Evolutionary conservation across 495 filamentous ascomycete species (phyloP), one percentile per base, ranked within the genome.

Genomic region (Schizothecium vesticola): DNA sequence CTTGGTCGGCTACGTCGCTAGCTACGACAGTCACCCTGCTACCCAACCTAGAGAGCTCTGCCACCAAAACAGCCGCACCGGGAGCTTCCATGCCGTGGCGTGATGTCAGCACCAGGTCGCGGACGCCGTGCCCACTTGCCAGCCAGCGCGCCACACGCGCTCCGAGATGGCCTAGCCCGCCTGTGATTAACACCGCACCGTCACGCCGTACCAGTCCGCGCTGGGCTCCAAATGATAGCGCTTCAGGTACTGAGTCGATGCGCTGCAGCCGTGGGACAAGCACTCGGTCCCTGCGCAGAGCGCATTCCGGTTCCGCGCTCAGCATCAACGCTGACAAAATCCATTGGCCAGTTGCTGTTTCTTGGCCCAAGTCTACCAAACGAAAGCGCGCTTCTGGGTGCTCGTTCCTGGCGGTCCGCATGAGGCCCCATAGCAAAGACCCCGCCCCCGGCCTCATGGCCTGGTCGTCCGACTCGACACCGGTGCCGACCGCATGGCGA

Each of bases 161-260:
- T 24, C 86, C 86, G n/a, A 89, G 76, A 1, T 84, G 83, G 16
- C 86, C 82, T 8, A 86, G 78, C 33, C 85, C 83, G 8, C 86
- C 84, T 36, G 81, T 77, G 8, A 88, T 67, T 16, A 88, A 67
- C 43, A 86, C 86, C 11, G 79, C 77, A 10, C 75, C 78, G 62
- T 81, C 72, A 2, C 67, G 12, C 21, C 71, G 69, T 13, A 73
- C 24, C 12, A 70, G 59, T 29, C 43, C 56, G 21, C 11, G 51
- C 43, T 57, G 24, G 26, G 19, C 33, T 31, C 8, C 12, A 61
- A 60, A 26, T n/a, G n/a, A n/a, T n/a, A n/a, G n/a, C n/a, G n/a
- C 2, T 6, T 3, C 29, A 19, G 67, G 29, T 12, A 51, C 29
- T 12, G 36, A 7, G 60, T 64, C 28, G n/a, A 65, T 43, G 58